Conservation (phyloP, 352 stramenopile genomes). For the Peronospora destructor region DNA sequence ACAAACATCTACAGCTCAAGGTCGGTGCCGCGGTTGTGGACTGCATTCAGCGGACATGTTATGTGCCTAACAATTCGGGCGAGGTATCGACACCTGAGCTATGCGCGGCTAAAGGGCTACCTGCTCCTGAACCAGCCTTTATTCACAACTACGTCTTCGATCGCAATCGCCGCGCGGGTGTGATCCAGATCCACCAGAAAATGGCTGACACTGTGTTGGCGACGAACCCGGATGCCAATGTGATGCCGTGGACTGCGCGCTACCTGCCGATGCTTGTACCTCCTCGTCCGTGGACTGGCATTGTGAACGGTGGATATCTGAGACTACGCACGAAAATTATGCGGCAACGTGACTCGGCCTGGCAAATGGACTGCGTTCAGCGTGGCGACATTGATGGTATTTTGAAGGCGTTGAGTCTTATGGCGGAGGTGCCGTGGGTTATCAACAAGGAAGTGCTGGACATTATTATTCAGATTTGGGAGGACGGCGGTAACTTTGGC, state of each 20-base stretch:
- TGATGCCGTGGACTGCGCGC: constrained; percentile 72
- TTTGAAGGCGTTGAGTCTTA: constrained; percentile 88
- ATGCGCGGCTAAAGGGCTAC: constrained; percentile 24
- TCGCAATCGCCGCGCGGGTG: constrained; percentile 66
- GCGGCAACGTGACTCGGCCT: constrained; percentile 74
- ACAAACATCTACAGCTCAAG: constrained; percentile 86
- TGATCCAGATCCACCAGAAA: constrained; percentile 65
- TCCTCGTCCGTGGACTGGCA: constrained; percentile 85
- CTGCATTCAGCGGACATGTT: constrained; percentile 74
- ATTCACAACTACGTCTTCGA: constrained; percentile 77
- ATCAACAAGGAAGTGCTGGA: constrained; percentile 93
- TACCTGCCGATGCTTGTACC: constrained; percentile 96
- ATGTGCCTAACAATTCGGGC: constrained; percentile 35
- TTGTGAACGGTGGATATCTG: constrained; percentile 90
- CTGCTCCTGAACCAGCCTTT: constrained; percentile 44
- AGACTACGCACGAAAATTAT: constrained; percentile 91
- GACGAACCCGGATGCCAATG: constrained; percentile 46
- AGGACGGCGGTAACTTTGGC: constrained; percentile 86
- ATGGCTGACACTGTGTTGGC: constrained; percentile 49
- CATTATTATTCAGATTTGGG: constrained; percentile 88
- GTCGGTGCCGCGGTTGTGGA: constrained; percentile 78
- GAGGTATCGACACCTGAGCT: constrained; percentile 30
- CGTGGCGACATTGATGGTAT: constrained; percentile 80
- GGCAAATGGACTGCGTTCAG: constrained; percentile 86
- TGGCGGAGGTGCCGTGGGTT: constrained; percentile 90